Percentiles rank a stretch among this genome's conserved stretches.
Evolutionary conservation across 208 protist species (phyloP).

Genomic region (Acanthamoeba sp.): DNA sequence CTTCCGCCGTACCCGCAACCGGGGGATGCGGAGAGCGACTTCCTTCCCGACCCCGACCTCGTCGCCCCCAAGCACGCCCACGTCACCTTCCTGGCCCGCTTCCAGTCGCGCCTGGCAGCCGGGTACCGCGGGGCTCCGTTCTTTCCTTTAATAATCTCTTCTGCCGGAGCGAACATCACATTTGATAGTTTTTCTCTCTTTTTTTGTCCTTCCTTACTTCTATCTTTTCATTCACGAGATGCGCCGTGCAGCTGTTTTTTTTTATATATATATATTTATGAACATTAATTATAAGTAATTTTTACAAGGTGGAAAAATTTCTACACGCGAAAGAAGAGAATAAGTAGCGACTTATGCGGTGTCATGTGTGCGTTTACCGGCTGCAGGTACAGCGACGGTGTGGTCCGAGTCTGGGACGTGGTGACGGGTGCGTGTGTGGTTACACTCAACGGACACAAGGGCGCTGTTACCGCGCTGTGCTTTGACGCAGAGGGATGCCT

Average conservation of each 20-base stretch:
- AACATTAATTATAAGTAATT: not conserved
- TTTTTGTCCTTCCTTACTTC: conserved; percentile 2
- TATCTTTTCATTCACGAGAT: not conserved
- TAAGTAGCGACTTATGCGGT: too few species aligned
- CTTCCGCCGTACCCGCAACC: not conserved
- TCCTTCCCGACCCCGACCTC: not conserved
- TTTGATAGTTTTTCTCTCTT: not conserved
- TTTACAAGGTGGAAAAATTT: too few species aligned
- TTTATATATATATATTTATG: not conserved
- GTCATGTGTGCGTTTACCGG: too few species aligned
- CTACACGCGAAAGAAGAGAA: too few species aligned
- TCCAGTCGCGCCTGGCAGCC: not conserved
- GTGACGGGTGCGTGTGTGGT: conserved; percentile 18
- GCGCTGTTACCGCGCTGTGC: conserved; percentile 82
- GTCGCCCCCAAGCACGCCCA: not conserved
- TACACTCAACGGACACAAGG: conserved; percentile 88
- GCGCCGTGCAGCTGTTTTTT: not conserved
- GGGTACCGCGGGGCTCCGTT: too few species aligned
- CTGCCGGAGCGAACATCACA: too few species aligned
- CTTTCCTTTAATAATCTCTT: too few species aligned
- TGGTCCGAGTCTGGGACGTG: conserved; percentile 88
- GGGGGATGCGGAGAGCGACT: not conserved
- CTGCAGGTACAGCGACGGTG: conserved; percentile 84
- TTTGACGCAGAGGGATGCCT: conserved; percentile 87
- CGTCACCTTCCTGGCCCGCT: not conserved